phyloP scores from a whole-genome alignment of 1,284 basidiomycete genomes.

The Apiotrichum porosum region DNA sequence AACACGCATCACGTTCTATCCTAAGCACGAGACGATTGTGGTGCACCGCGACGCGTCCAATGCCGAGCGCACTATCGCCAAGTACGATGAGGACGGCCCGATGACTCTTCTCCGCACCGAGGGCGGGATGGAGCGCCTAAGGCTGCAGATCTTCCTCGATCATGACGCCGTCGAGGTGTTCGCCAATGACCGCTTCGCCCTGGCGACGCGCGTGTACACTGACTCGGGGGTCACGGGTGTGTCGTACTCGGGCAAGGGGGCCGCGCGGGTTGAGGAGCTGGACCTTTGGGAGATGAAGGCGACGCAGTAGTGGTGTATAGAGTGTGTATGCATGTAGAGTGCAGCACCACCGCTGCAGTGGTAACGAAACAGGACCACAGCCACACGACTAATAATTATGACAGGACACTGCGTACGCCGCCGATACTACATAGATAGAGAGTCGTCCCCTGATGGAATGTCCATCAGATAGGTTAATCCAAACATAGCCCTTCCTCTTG shows the following conservation, averaged over 20 bases:
- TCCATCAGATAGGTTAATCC: too few species aligned
- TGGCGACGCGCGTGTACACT: conserved; percentile 38
- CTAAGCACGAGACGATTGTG: background rate
- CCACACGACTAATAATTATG: too few species aligned
- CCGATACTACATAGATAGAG: too few species aligned
- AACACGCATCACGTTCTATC: conserved; percentile 10
- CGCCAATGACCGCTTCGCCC: conserved; percentile 33
- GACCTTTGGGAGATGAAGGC: conserved; percentile 1
- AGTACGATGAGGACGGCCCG: conserved; percentile 3
- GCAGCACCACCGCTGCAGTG: too few species aligned
- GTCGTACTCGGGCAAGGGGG: background rate
- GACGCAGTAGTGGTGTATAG: too few species aligned
- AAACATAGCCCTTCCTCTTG: too few species aligned
- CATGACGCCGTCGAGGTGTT: conserved; percentile 36
- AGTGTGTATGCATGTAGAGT: too few species aligned
- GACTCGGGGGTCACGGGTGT: too few species aligned
- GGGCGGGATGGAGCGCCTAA: conserved; percentile 17
- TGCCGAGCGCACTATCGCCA: background rate
- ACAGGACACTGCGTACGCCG: too few species aligned
- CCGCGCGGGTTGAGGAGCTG: background rate
- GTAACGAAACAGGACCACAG: too few species aligned
- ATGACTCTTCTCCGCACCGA: conserved; percentile 10
- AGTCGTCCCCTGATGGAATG: too few species aligned
- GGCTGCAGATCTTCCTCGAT: conserved; percentile 33
- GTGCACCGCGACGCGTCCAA: conserved; percentile 6